Percentiles rank a stretch among this genome's conserved stretches.
Conservation (phyloP, 1,284 basidiomycete species). For the Naganishia cerealis region DNA sequence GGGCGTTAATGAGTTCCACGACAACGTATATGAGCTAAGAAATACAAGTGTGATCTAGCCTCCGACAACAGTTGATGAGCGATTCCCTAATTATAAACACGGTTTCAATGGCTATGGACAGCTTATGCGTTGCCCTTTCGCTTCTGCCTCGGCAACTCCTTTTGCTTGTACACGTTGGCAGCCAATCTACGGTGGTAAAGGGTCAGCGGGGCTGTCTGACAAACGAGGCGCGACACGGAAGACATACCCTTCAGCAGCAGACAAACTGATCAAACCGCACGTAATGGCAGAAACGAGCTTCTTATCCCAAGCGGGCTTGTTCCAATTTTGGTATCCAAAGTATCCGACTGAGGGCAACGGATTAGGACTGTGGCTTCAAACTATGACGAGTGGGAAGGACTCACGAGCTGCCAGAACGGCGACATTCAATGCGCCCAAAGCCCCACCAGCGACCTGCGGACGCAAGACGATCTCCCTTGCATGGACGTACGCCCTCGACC, state of each 20-base stretch:
- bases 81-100: constrained; percentile 22
- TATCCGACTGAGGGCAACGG: constrained; percentile 60
- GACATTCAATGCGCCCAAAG: constrained; percentile 68
- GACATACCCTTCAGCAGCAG: constrained; percentile 69
- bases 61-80: constrained; percentile 11
- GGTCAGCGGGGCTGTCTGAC: constrained; percentile 1
- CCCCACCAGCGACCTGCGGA: constrained; percentile 68
- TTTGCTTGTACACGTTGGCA: constrained; percentile 30
- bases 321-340: constrained; percentile 69
- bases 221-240: neutral
- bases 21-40: constrained; percentile 23
- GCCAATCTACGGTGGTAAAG: constrained; percentile 14
- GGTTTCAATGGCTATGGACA: neutral
- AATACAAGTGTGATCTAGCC: constrained; percentile 7
- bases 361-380: neutral
- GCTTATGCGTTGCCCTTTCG: constrained; percentile 32
- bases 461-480: constrained; percentile 65
- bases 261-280: constrained; percentile 66
- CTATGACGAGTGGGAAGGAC: neutral
- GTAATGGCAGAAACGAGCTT: constrained; percentile 65
- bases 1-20: neutral
- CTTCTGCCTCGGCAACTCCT: constrained; percentile 41
- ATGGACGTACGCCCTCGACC: constrained; percentile 63
- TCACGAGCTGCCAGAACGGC: constrained; percentile 61
- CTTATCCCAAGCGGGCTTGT: constrained; percentile 67